Evolutionary conservation across 2,329 filamentous ascomycete genomes (phyloP), one percentile per base, ranked within the genome.

Genomic region (Cordyceps sp.): DNA sequence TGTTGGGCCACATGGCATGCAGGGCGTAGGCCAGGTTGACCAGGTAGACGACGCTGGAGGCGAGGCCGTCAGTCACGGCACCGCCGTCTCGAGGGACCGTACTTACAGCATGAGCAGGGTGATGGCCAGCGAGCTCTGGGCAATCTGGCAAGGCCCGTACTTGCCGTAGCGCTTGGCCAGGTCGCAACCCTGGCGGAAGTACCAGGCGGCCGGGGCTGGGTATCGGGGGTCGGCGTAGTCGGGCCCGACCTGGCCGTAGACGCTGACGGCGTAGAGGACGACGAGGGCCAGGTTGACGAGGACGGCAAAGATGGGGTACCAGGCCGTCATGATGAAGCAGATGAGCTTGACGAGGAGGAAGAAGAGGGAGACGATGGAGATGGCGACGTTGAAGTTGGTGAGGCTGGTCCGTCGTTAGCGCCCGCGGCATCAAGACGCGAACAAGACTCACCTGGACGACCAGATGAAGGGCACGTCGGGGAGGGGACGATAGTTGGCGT

Each of bases 341-440:
- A 78, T 69, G 39, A 69, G 62, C 59, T 84, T 85, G 50, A 66
- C 61, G 28, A 86, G 65, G 38, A 83, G 66, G 49, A 84, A 64
- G 59, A 88, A 88, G 50, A 81, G 76, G 36, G 73, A 75, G 33
- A 84, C 61, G 41, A 88, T 68, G 24, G 78, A 78, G 42, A 85
- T 77, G 47, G 77, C 76, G 42, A 85, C 71, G 46, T 86, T 84
- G 57, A 70, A 83, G 42, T 77, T 63, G 30, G 80, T 84, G 39
- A 83, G 61, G 34, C 80, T 86, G 30, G 24, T 22, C 26, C 13
- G 19, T 20, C 15, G 31, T 27, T 36, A 29, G 26, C n/a, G 14
- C 10, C 16, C 4, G 26, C 9, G 18, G 18, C 5, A n/a, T 15
- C 18, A 18, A 13, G 18, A 5, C 16, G 2, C 14, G 26, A 5